Percentiles rank a stretch among this genome's conserved stretches.
Conservation (phyloP, 768 basidiomycete species). For the Paxillus ammoniavirescens region DNA sequence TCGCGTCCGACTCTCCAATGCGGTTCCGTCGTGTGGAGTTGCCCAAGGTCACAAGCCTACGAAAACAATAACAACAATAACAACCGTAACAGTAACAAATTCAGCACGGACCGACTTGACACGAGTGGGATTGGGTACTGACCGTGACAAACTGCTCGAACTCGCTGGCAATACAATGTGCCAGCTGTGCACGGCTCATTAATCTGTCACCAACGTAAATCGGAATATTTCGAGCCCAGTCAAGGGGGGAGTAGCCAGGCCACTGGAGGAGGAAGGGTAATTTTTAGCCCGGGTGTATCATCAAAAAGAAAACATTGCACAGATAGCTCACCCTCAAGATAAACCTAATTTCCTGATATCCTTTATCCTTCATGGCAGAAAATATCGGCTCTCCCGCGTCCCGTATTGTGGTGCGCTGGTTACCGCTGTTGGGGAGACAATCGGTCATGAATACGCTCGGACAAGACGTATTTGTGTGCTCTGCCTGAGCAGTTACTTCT, state of each 20-base stretch:
- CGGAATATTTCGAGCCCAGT: background rate
- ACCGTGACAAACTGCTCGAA: conserved; percentile 7
- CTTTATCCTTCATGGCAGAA: background rate
- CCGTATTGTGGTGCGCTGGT: background rate
- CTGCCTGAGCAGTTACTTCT: background rate
- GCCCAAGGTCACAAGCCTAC: background rate
- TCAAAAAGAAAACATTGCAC: background rate
- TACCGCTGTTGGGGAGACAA: background rate
- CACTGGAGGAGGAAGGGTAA: background rate
- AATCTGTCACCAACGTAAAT: background rate
- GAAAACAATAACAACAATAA: no score
- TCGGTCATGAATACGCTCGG: conserved; percentile 3
- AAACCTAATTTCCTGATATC: background rate
- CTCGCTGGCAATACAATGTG: conserved; percentile 3
- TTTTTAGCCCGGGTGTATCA: no score
- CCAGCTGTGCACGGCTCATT: conserved; percentile 5
- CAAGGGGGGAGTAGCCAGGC: conserved; percentile 5
- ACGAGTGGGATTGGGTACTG: background rate
- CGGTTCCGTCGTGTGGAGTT: background rate
- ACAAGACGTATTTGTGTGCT: background rate
- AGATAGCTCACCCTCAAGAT: background rate
- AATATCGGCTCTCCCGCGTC: conserved; percentile 3
- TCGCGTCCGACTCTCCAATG: conserved; percentile 5
- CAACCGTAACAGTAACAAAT: no score
- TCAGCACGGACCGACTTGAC: background rate